Conservation (phyloP, 2,329 filamentous ascomycete genomes). For the Rhynchosporium secalis region DNA sequence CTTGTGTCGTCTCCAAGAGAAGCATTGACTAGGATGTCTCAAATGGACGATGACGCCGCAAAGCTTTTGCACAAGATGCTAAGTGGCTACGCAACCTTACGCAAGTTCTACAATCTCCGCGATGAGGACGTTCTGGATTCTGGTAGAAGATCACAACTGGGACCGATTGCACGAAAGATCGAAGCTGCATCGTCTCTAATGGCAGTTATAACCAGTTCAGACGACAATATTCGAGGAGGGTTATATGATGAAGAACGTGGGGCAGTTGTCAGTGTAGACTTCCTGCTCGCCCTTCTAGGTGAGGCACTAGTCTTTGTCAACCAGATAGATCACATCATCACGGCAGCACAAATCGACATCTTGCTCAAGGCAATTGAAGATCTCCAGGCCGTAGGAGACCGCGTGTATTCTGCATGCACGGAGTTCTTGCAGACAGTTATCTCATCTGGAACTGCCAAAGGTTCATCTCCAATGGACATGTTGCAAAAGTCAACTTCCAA, state of each 20-base stretch:
- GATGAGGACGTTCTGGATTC: constrained; percentile 58
- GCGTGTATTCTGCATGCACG: constrained; percentile 72
- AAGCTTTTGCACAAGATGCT: constrained; percentile 81
- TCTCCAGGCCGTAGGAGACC: constrained; percentile 70
- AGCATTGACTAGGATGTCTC: constrained; percentile 70
- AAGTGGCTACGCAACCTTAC: constrained; percentile 87
- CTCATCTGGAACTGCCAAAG: constrained; percentile 64
- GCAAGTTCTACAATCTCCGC: constrained; percentile 86
- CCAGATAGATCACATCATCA: constrained; percentile 60
- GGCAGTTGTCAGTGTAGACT: constrained; percentile 85
- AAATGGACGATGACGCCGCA: constrained; percentile 77
- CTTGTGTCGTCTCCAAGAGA: constrained; percentile 72
- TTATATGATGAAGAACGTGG: constrained; percentile 80
- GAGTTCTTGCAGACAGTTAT: constrained; percentile 78
- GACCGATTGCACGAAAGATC: constrained; percentile 60
- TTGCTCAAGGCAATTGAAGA: constrained; percentile 79
- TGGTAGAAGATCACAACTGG: constrained; percentile 42
- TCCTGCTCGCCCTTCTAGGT: constrained; percentile 77
- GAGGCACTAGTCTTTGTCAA: constrained; percentile 79
- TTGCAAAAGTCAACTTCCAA: constrained; percentile 62
- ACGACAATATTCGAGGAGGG: constrained; percentile 88
- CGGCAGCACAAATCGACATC: constrained; percentile 69
- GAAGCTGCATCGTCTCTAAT: constrained; percentile 73
- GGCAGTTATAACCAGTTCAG: constrained; percentile 81
- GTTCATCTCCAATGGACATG: constrained; percentile 64